phyloP scores from a whole-genome alignment of 352 stramenopile genomes.

The Aphanomyces euteiches region DNA sequence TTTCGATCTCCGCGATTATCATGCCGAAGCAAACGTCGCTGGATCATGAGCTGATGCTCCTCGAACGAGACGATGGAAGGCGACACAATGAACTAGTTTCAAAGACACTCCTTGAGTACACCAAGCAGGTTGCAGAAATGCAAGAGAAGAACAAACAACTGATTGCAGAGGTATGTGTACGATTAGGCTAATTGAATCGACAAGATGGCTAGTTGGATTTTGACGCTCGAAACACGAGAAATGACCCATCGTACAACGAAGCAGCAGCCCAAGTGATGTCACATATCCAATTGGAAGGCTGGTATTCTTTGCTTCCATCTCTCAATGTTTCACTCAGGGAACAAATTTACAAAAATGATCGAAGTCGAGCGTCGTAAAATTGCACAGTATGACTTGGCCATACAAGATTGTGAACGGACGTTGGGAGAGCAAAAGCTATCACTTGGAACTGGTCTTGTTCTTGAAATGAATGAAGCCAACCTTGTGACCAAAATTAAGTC shows the following conservation, averaged over 20 bases:
- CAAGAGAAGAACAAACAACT: conserved; percentile 73
- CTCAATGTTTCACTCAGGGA: conserved; percentile 28
- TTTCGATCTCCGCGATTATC: background rate
- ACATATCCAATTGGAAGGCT: conserved; percentile 63
- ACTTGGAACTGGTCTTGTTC: conserved; percentile 62
- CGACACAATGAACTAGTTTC: conserved; percentile 65
- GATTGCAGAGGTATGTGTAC: conserved; percentile 57
- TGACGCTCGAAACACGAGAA: conserved; percentile 56
- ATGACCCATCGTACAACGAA: conserved; percentile 77
- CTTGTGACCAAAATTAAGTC: conserved; percentile 39
- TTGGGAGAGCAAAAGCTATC: conserved; percentile 69
- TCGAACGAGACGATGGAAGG: conserved; percentile 71
- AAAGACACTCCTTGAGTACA: conserved; percentile 60
- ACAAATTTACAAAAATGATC: conserved; percentile 77
- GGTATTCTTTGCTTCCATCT: background rate
- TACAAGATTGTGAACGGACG: conserved; percentile 57
- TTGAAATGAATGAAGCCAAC: conserved; percentile 65
- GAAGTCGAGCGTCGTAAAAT: conserved; percentile 76
- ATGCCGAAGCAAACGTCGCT: conserved; percentile 43
- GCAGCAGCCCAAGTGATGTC: conserved; percentile 68
- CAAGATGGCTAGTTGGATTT: conserved; percentile 53
- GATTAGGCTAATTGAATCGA: background rate
- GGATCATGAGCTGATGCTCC: conserved; percentile 61
- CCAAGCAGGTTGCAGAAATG: conserved; percentile 71
- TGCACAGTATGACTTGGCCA: conserved; percentile 52